Evolutionary conservation across 352 stramenopile species (phyloP).

Genomic region (Phytophthora quininea): DNA sequence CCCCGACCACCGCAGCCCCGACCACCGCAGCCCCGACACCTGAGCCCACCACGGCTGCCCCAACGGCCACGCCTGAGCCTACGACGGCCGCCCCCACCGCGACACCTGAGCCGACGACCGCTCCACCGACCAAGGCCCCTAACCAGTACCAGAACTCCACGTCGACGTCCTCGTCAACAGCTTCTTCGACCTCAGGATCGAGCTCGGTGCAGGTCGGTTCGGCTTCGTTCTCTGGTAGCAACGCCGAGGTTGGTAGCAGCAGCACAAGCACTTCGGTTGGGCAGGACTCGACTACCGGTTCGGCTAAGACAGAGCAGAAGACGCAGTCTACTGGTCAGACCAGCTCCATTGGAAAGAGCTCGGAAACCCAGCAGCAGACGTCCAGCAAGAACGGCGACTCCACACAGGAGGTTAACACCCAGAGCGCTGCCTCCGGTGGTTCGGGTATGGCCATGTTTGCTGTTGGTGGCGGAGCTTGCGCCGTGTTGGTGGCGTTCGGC

Average conservation of each 20-base stretch:
- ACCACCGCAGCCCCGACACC: conserved; percentile 8
- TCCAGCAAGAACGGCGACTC: conserved; percentile 27
- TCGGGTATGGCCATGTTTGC: conserved; percentile 31
- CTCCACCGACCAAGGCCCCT: conserved; percentile 3
- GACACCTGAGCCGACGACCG: conserved; percentile 8
- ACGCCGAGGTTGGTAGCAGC: conserved; percentile 22
- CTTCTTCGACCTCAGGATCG: conserved; percentile 19
- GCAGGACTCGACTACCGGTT: conserved; percentile 24
- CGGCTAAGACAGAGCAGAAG: conserved; percentile 21
- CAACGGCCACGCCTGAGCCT: conserved; percentile 14
- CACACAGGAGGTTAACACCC: conserved; percentile 49
- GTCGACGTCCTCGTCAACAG: conserved; percentile 11
- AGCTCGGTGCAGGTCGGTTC: conserved; percentile 14
- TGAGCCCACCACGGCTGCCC: conserved; percentile 8
- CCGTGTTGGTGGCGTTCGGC: conserved; percentile 60
- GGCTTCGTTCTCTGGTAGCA: conserved; percentile 17
- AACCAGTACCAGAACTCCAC: conserved; percentile 29
- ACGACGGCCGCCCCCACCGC: conserved; percentile 13
- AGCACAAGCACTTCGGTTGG: conserved; percentile 9
- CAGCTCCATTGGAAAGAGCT: conserved; percentile 33
- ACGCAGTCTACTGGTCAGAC: conserved; percentile 25
- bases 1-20: conserved; percentile 8
- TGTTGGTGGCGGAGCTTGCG: conserved; percentile 39
- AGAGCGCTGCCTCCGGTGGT: conserved; percentile 22
- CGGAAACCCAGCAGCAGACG: conserved; percentile 27